Evolutionary conservation across 768 basidiomycete species (phyloP), one percentile per base, ranked within the genome.

Genomic region (Wakefieldia striispora): DNA sequence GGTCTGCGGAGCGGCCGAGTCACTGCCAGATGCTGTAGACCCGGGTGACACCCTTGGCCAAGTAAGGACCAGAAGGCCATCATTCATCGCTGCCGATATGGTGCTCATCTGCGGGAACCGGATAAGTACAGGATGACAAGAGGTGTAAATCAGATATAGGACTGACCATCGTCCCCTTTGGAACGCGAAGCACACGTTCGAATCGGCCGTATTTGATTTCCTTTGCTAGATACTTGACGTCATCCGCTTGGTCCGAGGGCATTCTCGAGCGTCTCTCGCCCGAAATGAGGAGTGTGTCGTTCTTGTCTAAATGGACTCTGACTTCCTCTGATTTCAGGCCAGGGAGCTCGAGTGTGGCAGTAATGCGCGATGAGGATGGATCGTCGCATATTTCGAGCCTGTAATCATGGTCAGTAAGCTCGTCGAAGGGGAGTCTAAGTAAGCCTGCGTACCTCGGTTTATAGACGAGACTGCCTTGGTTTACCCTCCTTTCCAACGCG

Each of bases 311-410:
- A 24, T 66, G 64, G 6, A 75, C 64, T 11, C 51, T 58, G 4
- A 75, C 52, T 13, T 73, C 66, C 19, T 70, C 65, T 17, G 63
- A 58, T 24, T 65, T 66, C 46, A 75, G 56, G 17, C 74, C 74
- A 16, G 74, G 74, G 16, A 75, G 63, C 47, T 75, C 74, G 9
- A 75, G 61, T 1, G 59, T 57, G 7, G 74, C 73, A 16, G 60
- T 63, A 37, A 73, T 59, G 40, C 61, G 58, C 4, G 67, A 61
- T 13, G 58, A 64, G 1, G 58, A 51, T 1, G 69, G 64, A 36
- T 72, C 68, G 53, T 75, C 72, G 45, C 61, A 74, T 21, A 75
- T 24, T 45, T 75, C 74, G 48, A 74, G 65, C 38, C 74, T 75
- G 48, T 26, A 29, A 21, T 12, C 3, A 26, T 16, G 14, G 36